Evolutionary conservation across 495 filamentous ascomycete genomes (phyloP), one percentile per base, ranked within the genome.

Genomic region (Daldinia childiae): DNA sequence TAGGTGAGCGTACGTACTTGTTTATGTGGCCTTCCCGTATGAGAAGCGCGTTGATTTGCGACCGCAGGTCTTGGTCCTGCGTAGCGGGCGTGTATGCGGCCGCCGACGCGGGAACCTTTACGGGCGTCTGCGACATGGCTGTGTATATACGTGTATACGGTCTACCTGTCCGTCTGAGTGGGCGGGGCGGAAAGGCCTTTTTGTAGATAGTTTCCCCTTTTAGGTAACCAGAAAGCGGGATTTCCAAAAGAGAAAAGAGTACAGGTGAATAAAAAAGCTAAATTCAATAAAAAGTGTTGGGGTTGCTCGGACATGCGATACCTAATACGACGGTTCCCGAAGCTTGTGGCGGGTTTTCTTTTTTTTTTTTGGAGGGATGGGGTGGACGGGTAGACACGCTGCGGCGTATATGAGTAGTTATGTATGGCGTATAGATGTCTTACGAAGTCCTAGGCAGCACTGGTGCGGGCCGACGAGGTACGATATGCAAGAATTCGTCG

Each of bases 71-170:
- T 19, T 80, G 73, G 63, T 88, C 86, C 41, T 80, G 79, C 6
- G 81, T 87, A 14, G 82, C 82, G 51, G 82, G 75, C 17, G 82
- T 82, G 76, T 88, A 87, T 60, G 76, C 79, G 1, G 84, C 77
- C 2, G 81, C 84, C 36, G 84, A 82, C 15, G 81, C 64, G 9
- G 86, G 84, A 45, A 88, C 83, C 75, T 84, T 85, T 62, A 85
- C 84, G 1, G 85, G 82, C 1, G 84, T 84, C 19, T 85, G 82
- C 57, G 63, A 64, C 62, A 61, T 72, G 12, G 34, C 5, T 36
- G 30, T 8, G 30, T 11, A 6, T 2, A 9, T 36, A 11, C 11
- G 30, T 34, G 3, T 34, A 3, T 27, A 3, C 2, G 32, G 34
- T 36, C 34, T 36, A 5, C 11, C 34, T 36, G 34, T 36, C 11